phyloP scores from a whole-genome alignment of 305 asterid species.

The Fraxinus xanthoxyloides region DNA sequence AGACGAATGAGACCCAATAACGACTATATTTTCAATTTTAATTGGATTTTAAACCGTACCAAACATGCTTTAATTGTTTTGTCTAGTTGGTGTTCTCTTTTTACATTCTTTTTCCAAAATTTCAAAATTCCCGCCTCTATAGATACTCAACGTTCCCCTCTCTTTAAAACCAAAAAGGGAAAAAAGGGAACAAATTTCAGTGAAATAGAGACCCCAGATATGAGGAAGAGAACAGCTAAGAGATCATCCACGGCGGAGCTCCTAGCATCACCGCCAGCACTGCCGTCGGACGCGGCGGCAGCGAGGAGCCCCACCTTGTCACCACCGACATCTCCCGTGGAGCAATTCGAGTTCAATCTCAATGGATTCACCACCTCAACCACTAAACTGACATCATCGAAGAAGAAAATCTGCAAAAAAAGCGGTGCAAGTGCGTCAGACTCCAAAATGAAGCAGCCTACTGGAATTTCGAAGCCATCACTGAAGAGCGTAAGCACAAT shows the following conservation, averaged over 20 bases:
- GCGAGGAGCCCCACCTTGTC: slow-evolving; percentile 26
- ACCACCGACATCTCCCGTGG: slow-evolving; percentile 44
- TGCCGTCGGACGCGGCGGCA: slow-evolving; percentile 19
- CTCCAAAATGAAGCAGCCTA: slow-evolving; percentile 36
- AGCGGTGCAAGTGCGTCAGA: slow-evolving; percentile 26
- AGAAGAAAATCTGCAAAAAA: slow-evolving; percentile 32
- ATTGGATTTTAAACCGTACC: no score
- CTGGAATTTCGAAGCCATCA: slow-evolving; percentile 31
- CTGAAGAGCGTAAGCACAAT: slow-evolving; percentile 39
- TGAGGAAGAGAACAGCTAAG: slow-evolving; percentile 47
- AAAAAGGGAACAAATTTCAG: neutral
- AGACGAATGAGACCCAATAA: no score
- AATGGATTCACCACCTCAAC: slow-evolving; percentile 35
- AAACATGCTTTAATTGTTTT: no score
- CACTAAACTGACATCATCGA: slow-evolving; percentile 26
- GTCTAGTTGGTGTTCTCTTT: neutral
- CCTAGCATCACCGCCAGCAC: slow-evolving; percentile 40
- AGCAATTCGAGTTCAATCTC: slow-evolving; percentile 47
- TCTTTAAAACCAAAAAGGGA: neutral
- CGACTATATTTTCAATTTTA: no score
- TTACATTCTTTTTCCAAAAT: neutral
- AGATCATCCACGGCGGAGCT: slow-evolving; percentile 38
- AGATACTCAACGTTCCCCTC: neutral
- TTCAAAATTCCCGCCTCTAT: neutral
- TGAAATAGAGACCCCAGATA: slow-evolving; percentile 16